Evolutionary conservation across 2,329 filamentous ascomycete species (phyloP), one percentile per base, ranked within the genome.

Genomic region (Fusarium algeriense): DNA sequence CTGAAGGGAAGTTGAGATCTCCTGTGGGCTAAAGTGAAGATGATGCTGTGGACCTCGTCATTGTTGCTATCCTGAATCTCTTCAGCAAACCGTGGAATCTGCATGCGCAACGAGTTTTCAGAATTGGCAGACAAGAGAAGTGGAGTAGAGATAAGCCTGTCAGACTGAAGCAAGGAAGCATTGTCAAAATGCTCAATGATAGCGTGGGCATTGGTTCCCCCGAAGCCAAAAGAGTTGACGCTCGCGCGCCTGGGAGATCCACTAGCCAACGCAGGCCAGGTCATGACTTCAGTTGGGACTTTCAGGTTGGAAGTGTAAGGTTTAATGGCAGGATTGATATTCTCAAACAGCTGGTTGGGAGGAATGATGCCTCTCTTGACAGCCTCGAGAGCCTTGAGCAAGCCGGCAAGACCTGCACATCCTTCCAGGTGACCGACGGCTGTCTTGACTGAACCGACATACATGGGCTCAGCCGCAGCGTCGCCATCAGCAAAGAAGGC

Each of bases 401-500:
- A 8, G 1, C 59, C 52, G 4, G 59, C 59, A 30, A 61, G 41
- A 23, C 59, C 59, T 9, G 57, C 57, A 13, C 48, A 54, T 45
- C 57, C 57, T 13, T 60, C 57, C 20, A 55, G 48, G 15, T 60
- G 57, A 2, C 57, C 57, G 20, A 60, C 44, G 1, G 52, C 52
- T 30, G 59, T 57, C 48, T 60, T 60, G 11, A 60, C 48, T 15
- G 57, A 60, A 6, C 57, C 57, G 2, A 60, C 57, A n/a, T 54
- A 60, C 48, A 60, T 44, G 6, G 48, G 48, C 23, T 60, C 57
- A 5, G 20, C 14, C 4, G 44, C 14, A 4, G n/a, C 17, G 5
- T 38, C n/a, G 3, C 32, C 23, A 14, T 17, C 26, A 3, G 19
- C 3, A 12, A 54, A 60, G 23, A 60, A 60, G 2, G 57, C 57